Base-by-base conservation (phyloP, 1,284 basidiomycete species). In the Tausonia pullulans region DNA sequence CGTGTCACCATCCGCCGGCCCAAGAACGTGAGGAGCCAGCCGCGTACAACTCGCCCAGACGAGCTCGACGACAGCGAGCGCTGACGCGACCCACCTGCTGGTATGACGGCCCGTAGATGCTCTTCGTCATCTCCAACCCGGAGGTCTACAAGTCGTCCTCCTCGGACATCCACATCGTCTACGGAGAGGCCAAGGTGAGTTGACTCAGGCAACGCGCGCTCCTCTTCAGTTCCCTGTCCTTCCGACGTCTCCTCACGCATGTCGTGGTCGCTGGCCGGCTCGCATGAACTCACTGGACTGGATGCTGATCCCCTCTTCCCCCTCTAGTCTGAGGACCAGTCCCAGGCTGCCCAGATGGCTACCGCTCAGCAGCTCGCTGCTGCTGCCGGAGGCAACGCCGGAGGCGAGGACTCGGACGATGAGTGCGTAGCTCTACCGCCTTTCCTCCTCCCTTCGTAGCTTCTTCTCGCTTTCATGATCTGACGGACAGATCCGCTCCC, bases 101-200 rank as follows among this genome's bases (percentile, higher is more conserved):
- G 27, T 27, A 27, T 27, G 7, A 50, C 40, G 61, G 46, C 10
- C 39, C 46, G 43, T 70, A 91, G 88, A 81, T 93, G 69, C 84
- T 98, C 68, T 90, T 97, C 76, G 94, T 98, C 69, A 84, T 98
- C 72, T 84, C 90, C 68, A 81, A 87, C 67, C 95, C 96, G 62
- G 95, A 98, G 71, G 95, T 98, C 62, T 98, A 91, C 87, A 98
- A 97, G 82, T 93, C 92, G 61, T 86, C 89, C 61, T 90, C 90
- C 79, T 93, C 90, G 73, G 96, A 98, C 79, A 91, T 88, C 79
- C 98, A 98, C 83, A 92, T 98, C 75, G 92, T 98, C 69, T 98
- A 98, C 72, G 95, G 95, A 71, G 95, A 98, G 81, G 93, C 92
- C 70, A 96, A 94, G 84, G 86, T 87, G 63, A 55, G 75, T 65